These are phyloP conservation scores for Phytomonas sp. DNA, from an alignment of 208 protist genomes.

Conservation along the genomic window DNA sequence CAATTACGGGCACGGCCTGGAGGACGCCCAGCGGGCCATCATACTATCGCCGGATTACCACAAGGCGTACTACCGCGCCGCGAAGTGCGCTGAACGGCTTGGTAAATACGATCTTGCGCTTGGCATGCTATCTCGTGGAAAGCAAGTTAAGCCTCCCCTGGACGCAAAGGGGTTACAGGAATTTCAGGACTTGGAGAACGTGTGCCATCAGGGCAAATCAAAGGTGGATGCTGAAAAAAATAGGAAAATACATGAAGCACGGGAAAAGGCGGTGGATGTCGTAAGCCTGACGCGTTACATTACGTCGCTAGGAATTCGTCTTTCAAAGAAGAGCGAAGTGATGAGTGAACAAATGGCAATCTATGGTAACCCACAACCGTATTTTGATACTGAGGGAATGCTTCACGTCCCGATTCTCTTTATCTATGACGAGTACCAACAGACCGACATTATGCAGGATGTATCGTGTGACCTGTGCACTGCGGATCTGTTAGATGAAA, in stretches of 20 bases:
- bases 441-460: constrained; percentile 90
- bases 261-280: constrained; percentile 39
- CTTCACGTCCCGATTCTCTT: constrained; percentile 90
- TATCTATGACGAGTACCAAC: constrained; percentile 91
- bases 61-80: constrained; percentile 85
- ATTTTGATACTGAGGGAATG: constrained; percentile 63
- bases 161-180: constrained; percentile 24
- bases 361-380: constrained; percentile 67
- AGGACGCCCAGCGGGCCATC: constrained; percentile 75
- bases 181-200: constrained; percentile 50
- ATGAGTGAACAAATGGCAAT: constrained; percentile 77
- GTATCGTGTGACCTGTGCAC: constrained; percentile 68
- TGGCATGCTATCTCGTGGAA: constrained; percentile 47
- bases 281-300: constrained; percentile 60
- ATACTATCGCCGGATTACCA: constrained; percentile 67
- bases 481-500: constrained; percentile 55
- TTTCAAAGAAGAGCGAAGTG: constrained; percentile 49
- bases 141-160: constrained; percentile 25
- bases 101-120: constrained; percentile 69
- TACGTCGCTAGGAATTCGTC: constrained; percentile 49
- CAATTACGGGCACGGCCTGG: constrained; percentile 81
- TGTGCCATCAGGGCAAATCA: constrained; percentile 20
- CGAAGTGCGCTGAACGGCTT: constrained; percentile 58
- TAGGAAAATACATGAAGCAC: constrained; percentile 20
- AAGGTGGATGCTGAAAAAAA: constrained; percentile 24